Conservation (phyloP, 495 filamentous ascomycete species). For the Schizothecium vesticola region DNA sequence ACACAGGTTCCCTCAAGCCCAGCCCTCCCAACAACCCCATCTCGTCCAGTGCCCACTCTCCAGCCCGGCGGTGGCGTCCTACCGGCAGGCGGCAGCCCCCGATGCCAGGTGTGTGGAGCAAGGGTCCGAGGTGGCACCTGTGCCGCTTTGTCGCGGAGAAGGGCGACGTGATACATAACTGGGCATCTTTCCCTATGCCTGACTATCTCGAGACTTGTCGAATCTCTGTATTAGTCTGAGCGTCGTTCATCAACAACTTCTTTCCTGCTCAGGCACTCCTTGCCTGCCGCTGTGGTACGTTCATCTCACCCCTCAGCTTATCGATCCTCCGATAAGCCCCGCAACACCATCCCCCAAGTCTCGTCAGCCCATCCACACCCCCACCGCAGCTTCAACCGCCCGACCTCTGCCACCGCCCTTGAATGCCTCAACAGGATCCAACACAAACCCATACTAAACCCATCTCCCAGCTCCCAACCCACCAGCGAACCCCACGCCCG, state of each 20-base stretch:
- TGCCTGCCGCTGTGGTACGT: not conserved
- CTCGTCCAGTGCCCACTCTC: not conserved
- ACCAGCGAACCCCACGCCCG: not conserved
- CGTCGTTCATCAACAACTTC: not conserved
- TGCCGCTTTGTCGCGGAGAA: not conserved
- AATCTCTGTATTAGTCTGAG: not conserved
- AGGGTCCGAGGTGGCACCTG: not conserved
- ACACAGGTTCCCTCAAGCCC: not conserved
- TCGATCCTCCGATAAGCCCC: conserved; percentile 15
- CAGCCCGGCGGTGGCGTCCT: not conserved
- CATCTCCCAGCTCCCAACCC: not conserved
- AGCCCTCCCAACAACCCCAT: not conserved
- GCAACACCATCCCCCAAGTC: conserved; percentile 4
- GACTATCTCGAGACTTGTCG: not conserved
- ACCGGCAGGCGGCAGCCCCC: not conserved
- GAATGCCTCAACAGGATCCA: not conserved
- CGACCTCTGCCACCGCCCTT: not conserved
- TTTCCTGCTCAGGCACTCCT: not conserved
- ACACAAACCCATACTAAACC: not conserved
- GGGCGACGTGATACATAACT: not conserved
- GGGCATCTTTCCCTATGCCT: not conserved
- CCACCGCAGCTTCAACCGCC: not conserved
- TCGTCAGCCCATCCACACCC: not conserved
- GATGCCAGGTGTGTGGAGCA: not conserved
- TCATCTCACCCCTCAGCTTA: not conserved